Evolutionary conservation across 192 early-diverging fungal species (phyloP).

Genomic region (Entomortierella beljakovae): DNA sequence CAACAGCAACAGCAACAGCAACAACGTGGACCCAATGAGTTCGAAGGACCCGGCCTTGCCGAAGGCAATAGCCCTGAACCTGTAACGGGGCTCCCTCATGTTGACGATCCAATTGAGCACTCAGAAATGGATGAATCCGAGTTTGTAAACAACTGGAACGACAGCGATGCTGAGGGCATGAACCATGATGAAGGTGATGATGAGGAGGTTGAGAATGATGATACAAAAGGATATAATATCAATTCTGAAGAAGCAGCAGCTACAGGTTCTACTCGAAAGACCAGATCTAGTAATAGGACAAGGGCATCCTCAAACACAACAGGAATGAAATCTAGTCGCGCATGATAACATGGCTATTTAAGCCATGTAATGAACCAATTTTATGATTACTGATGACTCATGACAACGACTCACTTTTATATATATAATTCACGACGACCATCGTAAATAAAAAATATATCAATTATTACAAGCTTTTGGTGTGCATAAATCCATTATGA

Average conservation of each 20-base stretch:
- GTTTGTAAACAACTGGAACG: constrained; percentile 54
- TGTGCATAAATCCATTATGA: no score
- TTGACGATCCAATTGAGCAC: neutral
- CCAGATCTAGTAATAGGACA: neutral
- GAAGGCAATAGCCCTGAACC: constrained; percentile 10
- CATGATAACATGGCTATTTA: no score
- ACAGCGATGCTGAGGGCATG: constrained; percentile 30
- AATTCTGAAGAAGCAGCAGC: neutral
- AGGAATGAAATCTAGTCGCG: no score
- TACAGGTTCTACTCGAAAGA: neutral
- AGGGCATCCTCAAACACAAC: neutral
- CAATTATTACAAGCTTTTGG: no score
- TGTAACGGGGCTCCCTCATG: neutral
- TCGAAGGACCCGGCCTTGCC: constrained; percentile 14
- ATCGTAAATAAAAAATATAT: no score
- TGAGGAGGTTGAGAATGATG: constrained; percentile 16
- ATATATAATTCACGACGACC: no score
- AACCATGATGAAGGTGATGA: constrained; percentile 26
- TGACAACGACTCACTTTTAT: no score
- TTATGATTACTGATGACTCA: no score
- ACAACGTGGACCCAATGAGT: no score
- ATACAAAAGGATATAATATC: constrained; percentile 18
- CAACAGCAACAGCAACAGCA: constrained; percentile 7
- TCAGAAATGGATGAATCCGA: constrained; percentile 38
- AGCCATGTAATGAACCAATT: no score